Conservation (phyloP, 441 rosid species). For the Theobroma grandiflorum region DNA sequence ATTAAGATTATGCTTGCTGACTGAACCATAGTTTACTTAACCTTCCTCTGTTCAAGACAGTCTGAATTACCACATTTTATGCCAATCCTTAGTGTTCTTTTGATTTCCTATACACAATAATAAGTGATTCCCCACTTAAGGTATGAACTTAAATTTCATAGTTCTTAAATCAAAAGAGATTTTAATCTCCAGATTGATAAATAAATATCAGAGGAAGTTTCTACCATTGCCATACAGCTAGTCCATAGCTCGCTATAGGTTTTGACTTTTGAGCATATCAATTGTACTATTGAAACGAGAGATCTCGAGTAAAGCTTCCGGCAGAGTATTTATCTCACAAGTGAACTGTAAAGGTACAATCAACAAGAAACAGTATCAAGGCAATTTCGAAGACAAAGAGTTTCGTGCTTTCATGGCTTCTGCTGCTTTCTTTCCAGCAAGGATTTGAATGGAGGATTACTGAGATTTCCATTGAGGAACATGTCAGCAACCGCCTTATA, state of each 20-base stretch:
- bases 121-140: not conserved
- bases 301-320: constrained; percentile 4
- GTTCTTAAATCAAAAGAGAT: not conserved
- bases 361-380: not conserved
- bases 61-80: not conserved
- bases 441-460: constrained; percentile 63
- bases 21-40: not conserved
- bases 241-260: too few species aligned
- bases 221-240: not conserved
- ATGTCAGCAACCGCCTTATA: constrained; percentile 66
- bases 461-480: constrained; percentile 67
- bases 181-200: not conserved
- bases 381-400: not conserved
- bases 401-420: constrained; percentile 17
- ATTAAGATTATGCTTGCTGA: not conserved
- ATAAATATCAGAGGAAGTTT: not conserved
- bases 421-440: constrained; percentile 51
- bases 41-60: not conserved
- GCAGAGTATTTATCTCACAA: constrained; percentile 13
- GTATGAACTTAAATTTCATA: not conserved
- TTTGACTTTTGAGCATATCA: not conserved
- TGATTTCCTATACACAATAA: too few species aligned
- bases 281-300: not conserved
- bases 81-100: too few species aligned
- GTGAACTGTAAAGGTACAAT: not conserved